Evolutionary conservation across 2,329 filamentous ascomycete genomes (phyloP).

Genomic region (Chaetothyriales sp.): DNA sequence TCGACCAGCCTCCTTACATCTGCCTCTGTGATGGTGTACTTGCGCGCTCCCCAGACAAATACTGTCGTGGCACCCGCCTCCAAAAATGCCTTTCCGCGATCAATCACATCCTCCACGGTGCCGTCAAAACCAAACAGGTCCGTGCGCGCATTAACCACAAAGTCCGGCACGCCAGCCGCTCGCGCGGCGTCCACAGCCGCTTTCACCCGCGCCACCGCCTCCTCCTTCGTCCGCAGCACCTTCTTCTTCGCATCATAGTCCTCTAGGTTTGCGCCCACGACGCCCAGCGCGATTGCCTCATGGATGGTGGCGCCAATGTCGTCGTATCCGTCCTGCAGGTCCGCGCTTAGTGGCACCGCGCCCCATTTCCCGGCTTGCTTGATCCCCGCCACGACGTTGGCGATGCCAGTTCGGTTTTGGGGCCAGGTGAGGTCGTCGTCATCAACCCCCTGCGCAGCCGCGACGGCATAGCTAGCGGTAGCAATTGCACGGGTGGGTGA

Average conservation of each 20-base stretch:
- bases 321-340: slow-evolving; percentile 50
- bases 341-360: slow-evolving; percentile 37
- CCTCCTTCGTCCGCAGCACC: slow-evolving; percentile 12
- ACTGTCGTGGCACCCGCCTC: slow-evolving; percentile 45
- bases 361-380: slow-evolving; percentile 19
- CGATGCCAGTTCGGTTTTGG: slow-evolving; percentile 39
- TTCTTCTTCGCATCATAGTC: slow-evolving; percentile 32
- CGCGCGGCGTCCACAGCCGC: slow-evolving; percentile 31
- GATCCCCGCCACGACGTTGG: slow-evolving; percentile 27
- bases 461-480: slow-evolving; percentile 40
- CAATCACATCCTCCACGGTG: slow-evolving; percentile 36
- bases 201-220: slow-evolving; percentile 38
- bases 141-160: slow-evolving; percentile 45
- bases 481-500: slow-evolving; percentile 35
- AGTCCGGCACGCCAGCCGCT: slow-evolving; percentile 39
- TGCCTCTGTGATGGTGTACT: slow-evolving; percentile 30
- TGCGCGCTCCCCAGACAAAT: slow-evolving; percentile 46
- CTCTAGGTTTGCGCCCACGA: slow-evolving; percentile 47
- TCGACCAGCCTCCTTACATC: slow-evolving; percentile 37
- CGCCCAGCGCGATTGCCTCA: slow-evolving; percentile 36
- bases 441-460: slow-evolving; percentile 30
- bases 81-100: slow-evolving; percentile 43
- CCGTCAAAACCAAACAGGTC: slow-evolving; percentile 36
- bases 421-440: slow-evolving; percentile 39
- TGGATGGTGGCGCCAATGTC: slow-evolving; percentile 34